Conservation (phyloP, 768 basidiomycete species). For the Mycena galericulata region DNA sequence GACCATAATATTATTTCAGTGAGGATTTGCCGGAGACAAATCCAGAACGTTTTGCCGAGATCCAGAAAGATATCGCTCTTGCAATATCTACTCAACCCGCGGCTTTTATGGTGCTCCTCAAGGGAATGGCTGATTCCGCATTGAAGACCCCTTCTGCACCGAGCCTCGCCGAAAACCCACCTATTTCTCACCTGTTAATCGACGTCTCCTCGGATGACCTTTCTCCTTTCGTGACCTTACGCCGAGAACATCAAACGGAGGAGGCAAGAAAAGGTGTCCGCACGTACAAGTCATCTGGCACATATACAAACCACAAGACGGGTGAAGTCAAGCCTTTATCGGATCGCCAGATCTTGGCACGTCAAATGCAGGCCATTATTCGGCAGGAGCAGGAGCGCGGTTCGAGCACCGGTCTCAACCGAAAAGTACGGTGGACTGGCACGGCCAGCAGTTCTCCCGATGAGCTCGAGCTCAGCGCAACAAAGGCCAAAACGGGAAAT, state of each 20-base stretch:
- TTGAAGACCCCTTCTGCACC: not conserved
- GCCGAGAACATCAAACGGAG: slow-evolving; percentile 2
- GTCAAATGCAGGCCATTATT: not conserved
- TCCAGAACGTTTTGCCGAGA: slow-evolving; percentile 10
- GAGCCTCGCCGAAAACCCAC: too few relatives aligned
- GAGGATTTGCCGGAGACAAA: not conserved
- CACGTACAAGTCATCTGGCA: not conserved
- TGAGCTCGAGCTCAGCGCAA: too few relatives aligned
- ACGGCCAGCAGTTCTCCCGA: too few relatives aligned
- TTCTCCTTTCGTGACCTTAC: not conserved
- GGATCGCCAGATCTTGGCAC: not conserved
- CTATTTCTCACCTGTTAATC: not conserved
- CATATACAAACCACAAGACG: slow-evolving; percentile 12
- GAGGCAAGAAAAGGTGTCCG: slow-evolving; percentile 5
- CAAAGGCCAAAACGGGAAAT: not conserved
- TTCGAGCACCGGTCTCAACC: not conserved
- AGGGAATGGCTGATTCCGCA: not conserved
- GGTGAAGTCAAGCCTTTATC: not conserved
- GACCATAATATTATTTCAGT: not conserved
- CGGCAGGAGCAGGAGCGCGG: not conserved
- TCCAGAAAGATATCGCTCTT: not conserved
- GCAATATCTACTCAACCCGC: slow-evolving; percentile 1
- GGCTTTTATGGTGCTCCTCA: slow-evolving; percentile 1
- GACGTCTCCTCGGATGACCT: slow-evolving; percentile 7
- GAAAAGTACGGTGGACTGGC: not conserved